Percentiles rank a stretch among this genome's conserved stretches.
Evolutionary conservation across 805 yeast genomes (phyloP).

Genomic region (Candida sphagnicola): DNA sequence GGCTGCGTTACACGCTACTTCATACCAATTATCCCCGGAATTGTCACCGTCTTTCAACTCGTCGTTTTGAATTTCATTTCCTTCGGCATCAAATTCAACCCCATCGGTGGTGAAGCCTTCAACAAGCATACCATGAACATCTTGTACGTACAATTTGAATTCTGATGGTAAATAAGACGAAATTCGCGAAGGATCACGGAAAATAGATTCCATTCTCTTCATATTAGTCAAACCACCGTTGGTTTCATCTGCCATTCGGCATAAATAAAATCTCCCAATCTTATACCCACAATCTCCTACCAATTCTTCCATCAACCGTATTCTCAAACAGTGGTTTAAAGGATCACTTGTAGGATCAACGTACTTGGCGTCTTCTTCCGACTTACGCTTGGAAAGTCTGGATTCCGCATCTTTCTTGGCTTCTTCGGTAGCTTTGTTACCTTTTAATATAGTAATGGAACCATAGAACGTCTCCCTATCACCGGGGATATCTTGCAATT

Average conservation of each 20-base stretch:
- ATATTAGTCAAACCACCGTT: constrained; percentile 36
- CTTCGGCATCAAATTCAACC: constrained; percentile 29
- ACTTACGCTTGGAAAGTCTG: constrained; percentile 25
- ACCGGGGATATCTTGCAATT: constrained; percentile 33
- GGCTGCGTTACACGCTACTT: constrained; percentile 28
- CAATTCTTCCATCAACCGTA: constrained; percentile 32
- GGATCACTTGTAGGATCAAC: constrained; percentile 40
- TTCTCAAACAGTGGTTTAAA: constrained; percentile 24
- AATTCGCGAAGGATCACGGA: constrained; percentile 10
- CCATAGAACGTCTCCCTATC: constrained; percentile 36
- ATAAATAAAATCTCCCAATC: constrained; percentile 37
- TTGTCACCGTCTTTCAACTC: constrained; percentile 4
- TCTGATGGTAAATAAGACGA: constrained; percentile 15
- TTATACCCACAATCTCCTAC: constrained; percentile 39
- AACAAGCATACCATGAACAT: constrained; percentile 29
- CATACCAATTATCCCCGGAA: constrained; percentile 24
- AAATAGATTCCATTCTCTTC: constrained; percentile 26
- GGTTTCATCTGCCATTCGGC: constrained; percentile 29
- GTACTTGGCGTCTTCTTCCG: constrained; percentile 19
- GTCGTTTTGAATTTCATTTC: constrained; percentile 19
- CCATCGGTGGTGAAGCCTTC: constrained; percentile 26
- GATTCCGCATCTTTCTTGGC: constrained; percentile 28
- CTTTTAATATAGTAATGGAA: constrained; percentile 31
- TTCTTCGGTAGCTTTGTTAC: constrained; percentile 27
- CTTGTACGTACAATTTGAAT: constrained; percentile 41